A percentile compares a stretch with the other conserved stretches of the same genome.
Evolutionary conservation across 1,284 basidiomycete species (phyloP).

Genomic region (Taiwanofungus camphoratus): DNA sequence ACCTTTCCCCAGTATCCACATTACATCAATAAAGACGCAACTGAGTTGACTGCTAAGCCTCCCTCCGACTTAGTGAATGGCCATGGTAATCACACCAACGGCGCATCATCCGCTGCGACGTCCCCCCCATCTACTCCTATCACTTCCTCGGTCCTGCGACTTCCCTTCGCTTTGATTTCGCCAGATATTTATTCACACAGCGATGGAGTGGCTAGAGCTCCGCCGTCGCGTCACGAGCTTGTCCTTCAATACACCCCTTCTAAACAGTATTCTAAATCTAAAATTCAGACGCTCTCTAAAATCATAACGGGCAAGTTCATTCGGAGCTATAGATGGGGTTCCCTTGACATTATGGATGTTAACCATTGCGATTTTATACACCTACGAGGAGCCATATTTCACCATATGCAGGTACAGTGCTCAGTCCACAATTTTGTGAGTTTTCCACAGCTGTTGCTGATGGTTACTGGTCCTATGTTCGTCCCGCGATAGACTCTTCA

Average conservation of each 20-base stretch:
- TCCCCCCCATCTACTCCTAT: constrained; percentile 62
- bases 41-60: constrained; percentile 34
- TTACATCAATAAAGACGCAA: constrained; percentile 30
- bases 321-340: constrained; percentile 74
- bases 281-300: constrained; percentile 34
- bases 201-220: constrained; percentile 58
- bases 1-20: constrained; percentile 42
- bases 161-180: constrained; percentile 76
- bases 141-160: constrained; percentile 48
- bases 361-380: constrained; percentile 73
- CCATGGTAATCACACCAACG: constrained; percentile 43
- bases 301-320: constrained; percentile 55
- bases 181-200: constrained; percentile 76
- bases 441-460: too few species aligned
- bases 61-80: constrained; percentile 40
- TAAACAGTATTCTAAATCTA: constrained; percentile 28
- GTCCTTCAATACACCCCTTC: constrained; percentile 64
- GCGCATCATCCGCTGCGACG: constrained; percentile 38
- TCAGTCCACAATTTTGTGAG: constrained; percentile 9
- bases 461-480: background rate
- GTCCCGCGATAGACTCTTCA: constrained; percentile 54
- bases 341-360: constrained; percentile 69
- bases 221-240: constrained; percentile 58
- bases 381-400: constrained; percentile 69
- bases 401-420: constrained; percentile 70